Evolutionary conservation across 805 yeast genomes (phyloP), one percentile per base, ranked within the genome.

Genomic region (Saccharomycopsis babjevae): DNA sequence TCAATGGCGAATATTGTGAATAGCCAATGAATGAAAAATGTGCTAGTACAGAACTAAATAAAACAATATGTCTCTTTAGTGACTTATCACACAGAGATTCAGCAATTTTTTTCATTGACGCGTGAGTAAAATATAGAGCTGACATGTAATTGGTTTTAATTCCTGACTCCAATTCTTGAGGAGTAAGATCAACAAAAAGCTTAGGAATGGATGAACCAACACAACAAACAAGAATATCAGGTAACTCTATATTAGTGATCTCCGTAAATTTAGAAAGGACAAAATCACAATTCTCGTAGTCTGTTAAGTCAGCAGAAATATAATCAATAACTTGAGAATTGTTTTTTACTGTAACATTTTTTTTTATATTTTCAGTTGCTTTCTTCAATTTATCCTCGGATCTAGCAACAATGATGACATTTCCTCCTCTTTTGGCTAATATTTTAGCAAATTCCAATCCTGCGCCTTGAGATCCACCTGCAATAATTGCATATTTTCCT

Each of bases 401-500:
- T 65, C 99, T 77, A 1, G 97, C 90, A 13, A 92, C 86, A 20
- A 94, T 72, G 1, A 87, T 74, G 1, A 92, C 88, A 59, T 81
- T 79, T 42, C 91, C 87, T 15, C 64, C 65, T 20, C 69, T 66
- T 1, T 76, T 63, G 60, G 78, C 82, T 55, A 85, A 74, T 60
- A 80, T 77, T 50, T 75, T 74, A 0, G 96, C 96, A 61, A 93
- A 72, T 43, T 86, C 88, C 2, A 84, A 84, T 0, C 99, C 99
- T 0, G 93, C 76, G 0, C 99, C 99, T 69, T 93, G 99, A 0
- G 97, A 90, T 0, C 90, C 98, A 3, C 99, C 99, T 0, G 96
- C 82, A n/a, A 93, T 79, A 18, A 93, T 78, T 2, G 86, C 91
- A 1, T 81, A 70, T 68, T 79, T 81, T 32, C 80, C 79, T 57